A percentile compares a stretch with the other conserved stretches of the same genome.
phyloP scores from a whole-genome alignment of 2,329 filamentous ascomycete species.

The Trematosphaeria pertusa region DNA sequence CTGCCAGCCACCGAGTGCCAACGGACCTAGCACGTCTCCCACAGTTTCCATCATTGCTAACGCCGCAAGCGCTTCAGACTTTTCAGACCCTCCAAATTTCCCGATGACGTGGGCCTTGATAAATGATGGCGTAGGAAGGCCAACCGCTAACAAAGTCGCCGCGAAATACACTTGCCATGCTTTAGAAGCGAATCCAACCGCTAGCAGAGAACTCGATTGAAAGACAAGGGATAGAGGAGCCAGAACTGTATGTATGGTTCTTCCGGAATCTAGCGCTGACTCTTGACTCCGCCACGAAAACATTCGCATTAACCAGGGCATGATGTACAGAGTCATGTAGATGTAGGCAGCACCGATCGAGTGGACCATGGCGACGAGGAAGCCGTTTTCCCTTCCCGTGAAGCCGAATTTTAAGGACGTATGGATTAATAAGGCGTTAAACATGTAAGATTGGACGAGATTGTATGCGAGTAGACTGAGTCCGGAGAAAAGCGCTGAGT shows the following conservation, averaged over 20 bases:
- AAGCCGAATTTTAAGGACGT: slow-evolving; percentile 14
- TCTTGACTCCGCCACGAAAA: too few species aligned
- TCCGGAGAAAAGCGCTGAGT: slow-evolving; percentile 2
- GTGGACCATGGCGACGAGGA: slow-evolving; percentile 17
- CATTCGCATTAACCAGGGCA: background rate
- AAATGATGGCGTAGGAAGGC: slow-evolving; percentile 12
- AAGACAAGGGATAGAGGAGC: slow-evolving; percentile 3
- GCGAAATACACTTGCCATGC: slow-evolving; percentile 10
- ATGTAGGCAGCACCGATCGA: slow-evolving; percentile 11
- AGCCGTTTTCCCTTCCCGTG: slow-evolving; percentile 14
- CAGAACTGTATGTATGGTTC: too few species aligned
- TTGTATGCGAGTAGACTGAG: slow-evolving; percentile 13
- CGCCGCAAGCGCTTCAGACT: slow-evolving; percentile 4
- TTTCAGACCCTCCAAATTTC: background rate
- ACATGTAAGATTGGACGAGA: slow-evolving; percentile 18
- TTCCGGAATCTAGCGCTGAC: too few species aligned
- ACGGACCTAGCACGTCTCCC: slow-evolving; percentile 10
- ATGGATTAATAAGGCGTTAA: slow-evolving; percentile 13
- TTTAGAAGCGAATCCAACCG: slow-evolving; percentile 1
- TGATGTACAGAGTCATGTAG: slow-evolving; percentile 3
- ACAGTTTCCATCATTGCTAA: slow-evolving; percentile 15
- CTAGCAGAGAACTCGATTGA: slow-evolving; percentile 4
- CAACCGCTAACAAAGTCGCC: slow-evolving; percentile 4
- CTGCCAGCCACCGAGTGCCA: slow-evolving; percentile 10
- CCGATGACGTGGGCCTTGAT: slow-evolving; percentile 10